Conservation (phyloP, 176 grass and related monocot genomes). For the Musa itinerans region DNA sequence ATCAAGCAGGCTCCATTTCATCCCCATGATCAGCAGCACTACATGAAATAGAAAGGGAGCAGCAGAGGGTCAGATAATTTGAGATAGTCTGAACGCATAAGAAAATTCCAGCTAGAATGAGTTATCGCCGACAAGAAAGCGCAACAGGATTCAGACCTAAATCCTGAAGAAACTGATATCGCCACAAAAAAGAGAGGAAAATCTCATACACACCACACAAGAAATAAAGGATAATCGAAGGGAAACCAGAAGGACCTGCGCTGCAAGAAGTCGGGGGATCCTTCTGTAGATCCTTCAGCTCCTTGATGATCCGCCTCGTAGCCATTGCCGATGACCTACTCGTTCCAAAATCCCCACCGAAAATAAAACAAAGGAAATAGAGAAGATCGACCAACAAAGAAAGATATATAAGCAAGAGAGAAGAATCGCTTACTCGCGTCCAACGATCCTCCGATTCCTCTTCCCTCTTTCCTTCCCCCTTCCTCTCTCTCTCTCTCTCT, state of each 20-base stretch:
- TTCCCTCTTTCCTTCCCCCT: not conserved
- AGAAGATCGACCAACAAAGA: not conserved
- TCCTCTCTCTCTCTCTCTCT: not conserved
- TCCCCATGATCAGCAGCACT: not conserved
- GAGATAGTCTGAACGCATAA: not conserved
- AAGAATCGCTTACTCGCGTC: not conserved
- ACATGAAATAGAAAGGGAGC: not conserved
- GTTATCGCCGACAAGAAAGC: not conserved
- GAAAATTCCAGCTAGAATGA: not conserved
- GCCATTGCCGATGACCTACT: not conserved
- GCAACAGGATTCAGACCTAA: not conserved
- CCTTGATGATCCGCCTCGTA: conserved; percentile 1
- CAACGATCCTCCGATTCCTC: not conserved
- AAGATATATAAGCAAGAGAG: not conserved
- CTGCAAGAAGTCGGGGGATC: conserved; percentile 12
- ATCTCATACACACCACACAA: too few relatives aligned
- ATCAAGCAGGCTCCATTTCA: not conserved
- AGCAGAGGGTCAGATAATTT: not conserved
- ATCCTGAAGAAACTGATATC: not conserved
- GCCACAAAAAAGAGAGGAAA: not conserved
- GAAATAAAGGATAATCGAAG: not conserved
- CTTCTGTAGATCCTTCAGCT: conserved; percentile 12
- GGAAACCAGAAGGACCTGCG: not conserved
- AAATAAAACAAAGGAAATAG: not conserved
- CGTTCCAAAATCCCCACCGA: not conserved